A percentile compares a stretch with the other conserved stretches of the same genome.
Conservation (phyloP, 2,329 filamentous ascomycete genomes). For the Colletotrichum simmondsii region DNA sequence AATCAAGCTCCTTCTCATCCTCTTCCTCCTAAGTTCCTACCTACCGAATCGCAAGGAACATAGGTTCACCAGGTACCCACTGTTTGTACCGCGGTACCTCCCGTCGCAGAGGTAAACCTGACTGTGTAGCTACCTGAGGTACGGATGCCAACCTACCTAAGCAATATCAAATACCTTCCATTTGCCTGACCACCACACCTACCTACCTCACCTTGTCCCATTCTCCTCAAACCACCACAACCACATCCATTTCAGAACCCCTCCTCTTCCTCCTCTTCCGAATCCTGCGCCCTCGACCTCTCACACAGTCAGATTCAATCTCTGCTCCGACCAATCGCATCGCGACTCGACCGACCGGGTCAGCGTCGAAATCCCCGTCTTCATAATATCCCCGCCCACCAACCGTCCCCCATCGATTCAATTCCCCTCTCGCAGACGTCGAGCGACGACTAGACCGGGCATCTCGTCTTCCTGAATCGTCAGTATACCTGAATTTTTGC, state of each 20-base stretch:
- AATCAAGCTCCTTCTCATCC: not conserved
- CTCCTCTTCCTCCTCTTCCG: not conserved
- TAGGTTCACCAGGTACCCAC: not conserved
- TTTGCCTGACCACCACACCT: slow-evolving; percentile 6
- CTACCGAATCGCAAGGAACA: slow-evolving; percentile 1
- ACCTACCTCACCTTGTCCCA: not conserved
- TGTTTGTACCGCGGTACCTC: not conserved
- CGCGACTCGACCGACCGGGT: slow-evolving; percentile 4
- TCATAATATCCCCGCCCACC: not conserved
- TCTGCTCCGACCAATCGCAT: not conserved
- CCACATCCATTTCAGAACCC: not conserved
- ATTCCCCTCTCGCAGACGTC: not conserved
- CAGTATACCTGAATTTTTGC: not conserved
- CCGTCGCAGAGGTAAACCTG: not conserved
- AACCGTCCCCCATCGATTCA: not conserved
- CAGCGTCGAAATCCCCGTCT: slow-evolving; percentile 6
- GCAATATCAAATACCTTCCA: slow-evolving; percentile 9
- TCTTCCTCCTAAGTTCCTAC: not conserved
- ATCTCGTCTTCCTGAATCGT: not conserved
- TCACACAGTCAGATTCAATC: not conserved
- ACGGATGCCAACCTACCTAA: not conserved
- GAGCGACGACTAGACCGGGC: not conserved
- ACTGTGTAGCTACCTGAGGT: not conserved
- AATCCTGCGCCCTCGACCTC: not conserved
- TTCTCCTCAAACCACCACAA: slow-evolving; percentile 2